phyloP scores from a whole-genome alignment of 2,329 filamentous ascomycete genomes.

The Trichoderma aggressivum region DNA sequence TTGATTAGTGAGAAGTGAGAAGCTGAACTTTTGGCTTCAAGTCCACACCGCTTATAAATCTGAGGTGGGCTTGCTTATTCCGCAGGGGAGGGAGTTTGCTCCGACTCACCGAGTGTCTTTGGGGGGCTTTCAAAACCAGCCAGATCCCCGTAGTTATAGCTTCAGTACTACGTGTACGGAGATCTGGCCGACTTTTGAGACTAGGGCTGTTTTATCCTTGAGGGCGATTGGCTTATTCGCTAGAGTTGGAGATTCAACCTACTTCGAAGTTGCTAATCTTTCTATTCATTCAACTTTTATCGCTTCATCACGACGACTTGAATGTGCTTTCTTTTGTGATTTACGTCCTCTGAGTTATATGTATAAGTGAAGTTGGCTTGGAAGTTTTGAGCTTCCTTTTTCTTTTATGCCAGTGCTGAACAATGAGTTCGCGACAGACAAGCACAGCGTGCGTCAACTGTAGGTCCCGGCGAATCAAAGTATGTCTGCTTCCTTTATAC shows the following conservation, averaged over 20 bases:
- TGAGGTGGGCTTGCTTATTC: neutral
- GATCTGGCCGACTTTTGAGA: too few species aligned
- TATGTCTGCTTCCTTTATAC: neutral
- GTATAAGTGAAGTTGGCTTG: neutral
- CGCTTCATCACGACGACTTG: neutral
- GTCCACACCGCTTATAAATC: neutral
- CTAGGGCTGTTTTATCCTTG: neutral
- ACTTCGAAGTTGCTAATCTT: neutral
- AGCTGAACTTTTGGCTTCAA: neutral
- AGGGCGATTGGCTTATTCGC: neutral
- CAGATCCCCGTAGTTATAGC: too few species aligned
- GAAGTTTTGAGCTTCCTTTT: too few species aligned
- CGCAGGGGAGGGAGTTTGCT: neutral
- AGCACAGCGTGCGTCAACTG: constrained; percentile 1
- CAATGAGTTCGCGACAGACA: neutral
- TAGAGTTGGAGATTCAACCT: neutral
- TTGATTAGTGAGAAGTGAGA: neutral
- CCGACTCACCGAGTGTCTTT: neutral
- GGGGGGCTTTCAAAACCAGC: too few species aligned
- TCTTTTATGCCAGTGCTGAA: neutral
- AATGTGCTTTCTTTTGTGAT: neutral
- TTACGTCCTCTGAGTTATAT: neutral
- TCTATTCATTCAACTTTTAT: neutral
- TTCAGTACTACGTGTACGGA: too few species aligned
- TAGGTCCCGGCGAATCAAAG: neutral